Conservation (phyloP, 768 basidiomycete genomes). For the Cytidiella melzeri region DNA sequence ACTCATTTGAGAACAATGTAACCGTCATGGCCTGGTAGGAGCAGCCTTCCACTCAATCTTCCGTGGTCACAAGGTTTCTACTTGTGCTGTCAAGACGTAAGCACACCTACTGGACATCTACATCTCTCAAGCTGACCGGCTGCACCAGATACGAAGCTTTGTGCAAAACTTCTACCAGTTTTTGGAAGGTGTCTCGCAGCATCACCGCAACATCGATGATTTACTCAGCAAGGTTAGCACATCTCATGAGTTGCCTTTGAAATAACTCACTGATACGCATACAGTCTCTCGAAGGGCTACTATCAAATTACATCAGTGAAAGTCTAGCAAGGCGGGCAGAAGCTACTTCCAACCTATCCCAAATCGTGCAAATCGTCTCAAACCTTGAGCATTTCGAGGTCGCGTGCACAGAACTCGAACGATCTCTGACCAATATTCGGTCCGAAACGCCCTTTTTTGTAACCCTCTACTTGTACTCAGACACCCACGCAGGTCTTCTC, state of each 20-base stretch:
- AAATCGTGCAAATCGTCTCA: conserved; percentile 88
- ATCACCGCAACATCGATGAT: conserved; percentile 88
- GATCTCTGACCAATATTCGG: conserved; percentile 79
- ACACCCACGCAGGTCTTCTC: conserved; percentile 76
- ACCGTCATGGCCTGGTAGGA: conserved; percentile 33
- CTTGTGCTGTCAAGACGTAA: conserved; percentile 85
- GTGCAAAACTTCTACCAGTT: conserved; percentile 96
- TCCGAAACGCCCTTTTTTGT: conserved; percentile 24
- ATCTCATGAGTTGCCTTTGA: background rate
- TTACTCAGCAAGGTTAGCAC: conserved; percentile 71
- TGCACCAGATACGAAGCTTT: conserved; percentile 69
- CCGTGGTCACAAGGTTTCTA: conserved; percentile 97
- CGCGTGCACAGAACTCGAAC: conserved; percentile 80
- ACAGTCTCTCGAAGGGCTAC: conserved; percentile 81
- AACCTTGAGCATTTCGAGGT: conserved; percentile 90
- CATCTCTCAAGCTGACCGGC: conserved; percentile 4
- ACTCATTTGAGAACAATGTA: no score
- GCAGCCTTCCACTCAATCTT: conserved; percentile 58
- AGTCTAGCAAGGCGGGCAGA: conserved; percentile 70
- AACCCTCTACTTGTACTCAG: background rate
- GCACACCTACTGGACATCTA: conserved; percentile 10
- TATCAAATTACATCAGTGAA: conserved; percentile 71
- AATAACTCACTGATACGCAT: background rate
- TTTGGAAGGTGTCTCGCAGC: conserved; percentile 89
- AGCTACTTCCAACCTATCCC: conserved; percentile 73